Conservation (phyloP, 352 stramenopile genomes). For the Globisporangium abappressorium region DNA sequence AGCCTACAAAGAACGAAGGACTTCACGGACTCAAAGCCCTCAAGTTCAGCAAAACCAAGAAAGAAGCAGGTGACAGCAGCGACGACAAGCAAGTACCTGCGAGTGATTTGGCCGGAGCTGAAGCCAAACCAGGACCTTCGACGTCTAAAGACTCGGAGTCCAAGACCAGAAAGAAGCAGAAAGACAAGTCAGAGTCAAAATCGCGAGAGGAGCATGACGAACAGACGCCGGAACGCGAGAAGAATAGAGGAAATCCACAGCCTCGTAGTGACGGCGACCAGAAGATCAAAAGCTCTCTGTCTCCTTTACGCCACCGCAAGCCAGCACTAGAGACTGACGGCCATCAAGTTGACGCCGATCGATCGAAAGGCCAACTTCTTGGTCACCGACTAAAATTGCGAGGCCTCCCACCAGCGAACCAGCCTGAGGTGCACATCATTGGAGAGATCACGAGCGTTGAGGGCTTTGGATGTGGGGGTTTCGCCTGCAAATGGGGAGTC, state of each 20-base stretch:
- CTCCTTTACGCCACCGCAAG: slow-evolving; percentile 11
- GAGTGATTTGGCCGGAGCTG: neutral
- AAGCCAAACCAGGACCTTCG: neutral
- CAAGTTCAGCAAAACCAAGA: neutral
- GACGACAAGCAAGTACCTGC: slow-evolving; percentile 1
- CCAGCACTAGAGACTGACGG: neutral
- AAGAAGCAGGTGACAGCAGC: neutral
- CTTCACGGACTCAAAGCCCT: neutral
- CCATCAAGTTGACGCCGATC: neutral
- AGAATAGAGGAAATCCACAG: neutral
- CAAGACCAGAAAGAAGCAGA: neutral
- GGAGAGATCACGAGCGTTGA: slow-evolving; percentile 63
- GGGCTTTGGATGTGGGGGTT: slow-evolving; percentile 39
- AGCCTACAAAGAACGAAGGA: neutral
- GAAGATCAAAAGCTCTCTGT: slow-evolving; percentile 11
- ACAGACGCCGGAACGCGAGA: neutral
- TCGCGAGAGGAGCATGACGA: slow-evolving; percentile 3
- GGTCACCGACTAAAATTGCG: slow-evolving; percentile 20
- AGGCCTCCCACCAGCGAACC: slow-evolving; percentile 31
- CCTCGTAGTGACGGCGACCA: neutral
- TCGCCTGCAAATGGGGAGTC: slow-evolving; percentile 68
- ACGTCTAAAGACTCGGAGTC: neutral
- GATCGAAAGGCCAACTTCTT: neutral
- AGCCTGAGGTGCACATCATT: slow-evolving; percentile 71
- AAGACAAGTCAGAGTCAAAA: slow-evolving; percentile 9